Evolutionary conservation across 176 grass and related monocot species (phyloP), one percentile per base, ranked within the genome.

Genomic region (Oryza glaberrima): DNA sequence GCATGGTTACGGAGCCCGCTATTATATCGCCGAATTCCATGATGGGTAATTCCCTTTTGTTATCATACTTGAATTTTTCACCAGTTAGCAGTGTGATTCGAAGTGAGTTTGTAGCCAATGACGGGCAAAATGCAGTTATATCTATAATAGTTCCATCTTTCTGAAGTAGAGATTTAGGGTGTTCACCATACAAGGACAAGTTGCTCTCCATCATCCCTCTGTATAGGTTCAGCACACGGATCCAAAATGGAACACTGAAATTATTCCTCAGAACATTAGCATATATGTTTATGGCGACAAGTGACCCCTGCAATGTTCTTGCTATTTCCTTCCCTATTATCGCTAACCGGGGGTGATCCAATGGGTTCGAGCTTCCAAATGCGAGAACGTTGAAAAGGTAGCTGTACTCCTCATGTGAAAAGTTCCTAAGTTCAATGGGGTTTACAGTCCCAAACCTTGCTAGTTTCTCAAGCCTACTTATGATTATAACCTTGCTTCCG

Each of bases 11-110:
- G 9, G 20, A 70, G 19, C 85, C 79, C 5, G 85, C 65, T 49
- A 87, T 77, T 87, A 82, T 82, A 19, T 87, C 86, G 47, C 79
- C 84, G 70, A 87, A 82, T 76, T 38, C 15, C 72, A 87, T 82
- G 14, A 9, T 25, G 6, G 78, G 79, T 20, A 82, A 7, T 7
- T 52, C 72, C 34, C 26, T 64, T 35, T 69, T 19, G 14, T 68
- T 58, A 44, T 51, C 52, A 69, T 72, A 9, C 48, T n/a, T 72
- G 51, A 54, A 54, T 54, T 54, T 54, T 28, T 23, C 80, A 51
- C 23, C 38, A 14, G 51, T n/a, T 34, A 67, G 11, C 10, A 86
- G 45, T 70, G 14, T 9, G 2, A 86, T 26, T 20, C 84, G 77
- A 64, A 17, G n/a, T 10, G 77, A 56, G 1, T 44, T 75, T 3